Conservation (phyloP, 148 eudicot species). For the Nepenthes mirabilis region DNA sequence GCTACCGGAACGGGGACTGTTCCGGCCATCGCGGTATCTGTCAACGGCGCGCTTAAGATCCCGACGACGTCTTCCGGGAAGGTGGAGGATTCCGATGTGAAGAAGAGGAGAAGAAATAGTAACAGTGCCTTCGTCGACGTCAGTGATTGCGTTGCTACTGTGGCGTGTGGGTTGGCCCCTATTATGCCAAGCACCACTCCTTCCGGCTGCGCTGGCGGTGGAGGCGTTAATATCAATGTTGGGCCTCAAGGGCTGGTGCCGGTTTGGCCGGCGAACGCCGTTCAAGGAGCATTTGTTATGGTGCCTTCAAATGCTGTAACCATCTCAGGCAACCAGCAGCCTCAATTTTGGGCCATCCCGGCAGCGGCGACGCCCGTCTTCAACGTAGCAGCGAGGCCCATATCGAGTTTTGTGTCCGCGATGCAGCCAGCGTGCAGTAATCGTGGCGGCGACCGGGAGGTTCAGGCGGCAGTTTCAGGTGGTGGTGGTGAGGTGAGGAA, state of each 20-base stretch:
- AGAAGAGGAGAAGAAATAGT: constrained; percentile 26
- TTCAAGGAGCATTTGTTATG: constrained; percentile 20
- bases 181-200: constrained; percentile 16
- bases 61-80: constrained; percentile 34
- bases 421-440: constrained; percentile 10
- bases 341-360: constrained; percentile 71
- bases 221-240: constrained; percentile 6
- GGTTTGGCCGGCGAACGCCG: constrained; percentile 38
- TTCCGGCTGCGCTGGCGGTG: not conserved
- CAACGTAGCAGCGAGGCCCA: constrained; percentile 31
- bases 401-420: constrained; percentile 21
- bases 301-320: constrained; percentile 13
- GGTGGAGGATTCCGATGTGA: constrained; percentile 11
- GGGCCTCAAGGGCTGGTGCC: constrained; percentile 41
- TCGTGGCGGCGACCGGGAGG: constrained; percentile 6
- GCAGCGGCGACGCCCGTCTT: constrained; percentile 34
- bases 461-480: constrained; percentile 8
- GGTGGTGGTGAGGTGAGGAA: constrained; percentile 11
- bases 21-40: constrained; percentile 88
- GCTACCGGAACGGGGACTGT: constrained; percentile 88
- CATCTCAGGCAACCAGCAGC: constrained; percentile 8
- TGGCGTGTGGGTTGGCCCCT: constrained; percentile 40
- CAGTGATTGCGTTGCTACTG: constrained; percentile 6
- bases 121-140: constrained; percentile 47
- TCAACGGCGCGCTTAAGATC: constrained; percentile 66